Evolutionary conservation across 176 grass and related monocot species (phyloP).

Genomic region (Triticum aestivum): DNA sequence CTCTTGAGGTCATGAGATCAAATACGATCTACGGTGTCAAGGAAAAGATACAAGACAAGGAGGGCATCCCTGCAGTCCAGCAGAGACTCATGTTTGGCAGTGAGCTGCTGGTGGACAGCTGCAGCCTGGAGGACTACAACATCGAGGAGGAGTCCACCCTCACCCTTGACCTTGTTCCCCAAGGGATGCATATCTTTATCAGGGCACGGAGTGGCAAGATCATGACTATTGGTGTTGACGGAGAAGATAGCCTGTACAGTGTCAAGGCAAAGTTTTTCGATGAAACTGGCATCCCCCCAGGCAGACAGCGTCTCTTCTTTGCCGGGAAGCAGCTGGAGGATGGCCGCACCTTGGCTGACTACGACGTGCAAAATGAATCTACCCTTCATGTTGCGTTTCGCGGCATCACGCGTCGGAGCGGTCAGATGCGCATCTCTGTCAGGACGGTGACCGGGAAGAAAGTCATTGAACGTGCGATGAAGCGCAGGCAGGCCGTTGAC

Average conservation of each 20-base stretch:
- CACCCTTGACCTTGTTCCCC: neutral
- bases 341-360: neutral
- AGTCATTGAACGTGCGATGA: neutral
- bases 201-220: neutral
- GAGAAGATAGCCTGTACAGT: neutral
- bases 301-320: neutral
- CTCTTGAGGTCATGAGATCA: neutral
- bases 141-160: neutral
- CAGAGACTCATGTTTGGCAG: neutral
- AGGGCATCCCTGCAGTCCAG: neutral
- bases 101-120: neutral
- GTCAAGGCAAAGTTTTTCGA: neutral
- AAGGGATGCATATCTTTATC: neutral
- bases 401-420: neutral
- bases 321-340: neutral
- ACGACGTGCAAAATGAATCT: neutral
- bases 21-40: neutral
- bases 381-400: neutral
- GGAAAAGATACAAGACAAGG: neutral
- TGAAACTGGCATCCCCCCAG: neutral
- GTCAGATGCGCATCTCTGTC: neutral
- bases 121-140: neutral
- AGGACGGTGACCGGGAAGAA: neutral
- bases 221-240: neutral
- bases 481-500: neutral